Percentiles rank a stretch among this genome's conserved stretches.
Conservation (phyloP, 257 asterid genomes). For the Scutellaria minor region DNA sequence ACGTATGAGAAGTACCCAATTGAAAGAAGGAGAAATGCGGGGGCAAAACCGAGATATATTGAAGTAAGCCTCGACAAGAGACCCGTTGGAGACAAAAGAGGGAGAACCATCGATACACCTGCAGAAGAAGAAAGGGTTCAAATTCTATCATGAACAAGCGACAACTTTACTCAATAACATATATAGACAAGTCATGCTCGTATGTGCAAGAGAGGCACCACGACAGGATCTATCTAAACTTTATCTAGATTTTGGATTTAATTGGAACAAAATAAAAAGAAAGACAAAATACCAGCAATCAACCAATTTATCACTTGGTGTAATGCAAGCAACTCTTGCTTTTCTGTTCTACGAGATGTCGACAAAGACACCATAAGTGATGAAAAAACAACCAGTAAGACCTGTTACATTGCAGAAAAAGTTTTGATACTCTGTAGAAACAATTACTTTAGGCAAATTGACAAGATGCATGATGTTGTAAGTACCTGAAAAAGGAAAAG, state of each 20-base stretch:
- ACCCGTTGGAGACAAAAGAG: slow-evolving; percentile 80
- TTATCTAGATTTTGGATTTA: too few species aligned
- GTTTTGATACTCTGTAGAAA: slow-evolving; percentile 28
- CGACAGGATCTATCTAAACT: too few species aligned
- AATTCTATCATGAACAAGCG: not conserved
- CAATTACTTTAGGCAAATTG: slow-evolving; percentile 19
- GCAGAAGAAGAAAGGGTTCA: slow-evolving; percentile 27
- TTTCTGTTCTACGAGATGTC: slow-evolving; percentile 88
- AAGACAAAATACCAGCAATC: slow-evolving; percentile 69
- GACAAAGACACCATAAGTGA: slow-evolving; percentile 87
- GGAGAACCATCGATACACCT: slow-evolving; percentile 85
- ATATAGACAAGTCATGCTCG: not conserved
- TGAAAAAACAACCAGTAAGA: slow-evolving; percentile 70
- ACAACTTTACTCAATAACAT: not conserved
- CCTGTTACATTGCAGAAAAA: slow-evolving; percentile 51
- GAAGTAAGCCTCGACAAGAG: slow-evolving; percentile 84
- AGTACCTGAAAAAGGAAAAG: slow-evolving; percentile 83
- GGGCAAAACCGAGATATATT: slow-evolving; percentile 93
- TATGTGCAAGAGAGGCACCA: not conserved
- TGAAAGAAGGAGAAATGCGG: slow-evolving; percentile 90
- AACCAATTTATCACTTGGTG: slow-evolving; percentile 95
- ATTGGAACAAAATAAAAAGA: not conserved
- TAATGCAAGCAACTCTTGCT: slow-evolving; percentile 69
- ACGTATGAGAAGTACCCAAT: slow-evolving; percentile 72
- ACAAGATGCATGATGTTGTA: slow-evolving; percentile 27